Evolutionary conservation across 2,329 filamentous ascomycete species (phyloP).

Genomic region (Colletotrichum sp.): DNA sequence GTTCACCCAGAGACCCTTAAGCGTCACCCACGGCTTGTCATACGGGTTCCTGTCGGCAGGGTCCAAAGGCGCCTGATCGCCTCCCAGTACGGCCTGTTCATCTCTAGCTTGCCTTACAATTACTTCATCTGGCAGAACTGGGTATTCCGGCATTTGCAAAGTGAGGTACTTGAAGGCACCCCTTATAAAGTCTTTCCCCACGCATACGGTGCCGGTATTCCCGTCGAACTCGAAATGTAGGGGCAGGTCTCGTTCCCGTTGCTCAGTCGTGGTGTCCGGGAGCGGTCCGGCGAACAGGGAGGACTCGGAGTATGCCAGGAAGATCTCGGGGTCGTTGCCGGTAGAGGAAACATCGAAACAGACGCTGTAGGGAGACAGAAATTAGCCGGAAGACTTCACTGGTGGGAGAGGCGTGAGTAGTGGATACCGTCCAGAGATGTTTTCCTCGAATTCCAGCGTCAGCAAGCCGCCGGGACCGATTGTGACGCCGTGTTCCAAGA

Average conservation of each 20-base stretch:
- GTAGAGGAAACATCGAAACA: slow-evolving; percentile 36
- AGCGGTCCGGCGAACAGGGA: slow-evolving; percentile 23
- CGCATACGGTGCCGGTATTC: slow-evolving; percentile 35
- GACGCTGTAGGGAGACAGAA: slow-evolving; percentile 26
- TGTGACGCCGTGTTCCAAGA: slow-evolving; percentile 24
- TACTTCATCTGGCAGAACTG: slow-evolving; percentile 25
- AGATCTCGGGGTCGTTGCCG: slow-evolving; percentile 30
- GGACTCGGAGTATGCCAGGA: slow-evolving; percentile 27
- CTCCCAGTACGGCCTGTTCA: slow-evolving; percentile 29
- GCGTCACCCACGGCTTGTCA: slow-evolving; percentile 31
- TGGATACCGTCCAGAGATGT: slow-evolving; percentile 41
- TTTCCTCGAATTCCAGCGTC: slow-evolving; percentile 44
- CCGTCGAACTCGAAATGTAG: slow-evolving; percentile 31
- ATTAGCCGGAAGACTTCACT: not conserved
- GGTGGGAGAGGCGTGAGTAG: not conserved
- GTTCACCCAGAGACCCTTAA: slow-evolving; percentile 41
- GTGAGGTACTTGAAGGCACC: slow-evolving; percentile 52
- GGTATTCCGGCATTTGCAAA: slow-evolving; percentile 41
- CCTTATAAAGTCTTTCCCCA: slow-evolving; percentile 33
- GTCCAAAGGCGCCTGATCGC: not conserved
- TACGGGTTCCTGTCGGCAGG: slow-evolving; percentile 14
- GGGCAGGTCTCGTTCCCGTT: slow-evolving; percentile 24
- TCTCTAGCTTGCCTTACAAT: not conserved
- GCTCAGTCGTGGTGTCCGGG: slow-evolving; percentile 28
- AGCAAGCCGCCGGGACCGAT: slow-evolving; percentile 36